Percentiles rank a stretch among this genome's conserved stretches.
These are phyloP conservation scores for Globisporangium irregulare DNA, from an alignment of 352 stramenopile species.

Conservation along the genomic window DNA sequence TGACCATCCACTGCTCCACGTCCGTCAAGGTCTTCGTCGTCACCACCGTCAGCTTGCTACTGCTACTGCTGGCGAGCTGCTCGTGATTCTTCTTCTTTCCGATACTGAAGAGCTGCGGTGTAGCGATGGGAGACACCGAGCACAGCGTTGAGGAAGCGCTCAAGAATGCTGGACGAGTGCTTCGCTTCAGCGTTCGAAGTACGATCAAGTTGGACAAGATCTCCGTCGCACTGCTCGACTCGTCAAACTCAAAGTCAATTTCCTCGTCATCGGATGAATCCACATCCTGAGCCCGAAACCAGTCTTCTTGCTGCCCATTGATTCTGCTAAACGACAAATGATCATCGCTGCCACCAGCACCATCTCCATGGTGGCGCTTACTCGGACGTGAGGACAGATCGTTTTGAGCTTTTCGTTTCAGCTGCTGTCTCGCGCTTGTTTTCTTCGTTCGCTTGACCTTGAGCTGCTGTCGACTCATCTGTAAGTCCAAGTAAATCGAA, in stretches of 20 bases:
- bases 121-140: conserved; percentile 37
- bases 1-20: conserved; percentile 47
- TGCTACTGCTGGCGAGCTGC: conserved; percentile 3
- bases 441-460: conserved; percentile 76
- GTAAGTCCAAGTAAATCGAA: conserved; percentile 83
- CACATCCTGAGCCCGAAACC: conserved; percentile 15
- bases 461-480: conserved; percentile 83
- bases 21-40: conserved; percentile 28
- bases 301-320: conserved; percentile 11
- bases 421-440: conserved; percentile 17
- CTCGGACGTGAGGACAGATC: conserved; percentile 29
- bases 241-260: conserved; percentile 61
- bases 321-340: background rate
- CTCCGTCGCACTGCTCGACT: conserved; percentile 71
- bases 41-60: background rate
- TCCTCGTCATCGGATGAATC: conserved; percentile 56
- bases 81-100: conserved; percentile 3
- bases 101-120: conserved; percentile 9
- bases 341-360: background rate
- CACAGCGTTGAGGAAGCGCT: conserved; percentile 36
- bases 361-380: conserved; percentile 32
- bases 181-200: conserved; percentile 64
- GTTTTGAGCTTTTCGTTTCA: conserved; percentile 43
- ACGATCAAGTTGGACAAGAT: conserved; percentile 79
- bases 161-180: conserved; percentile 36